A percentile compares a stretch with the other conserved stretches of the same genome.
These are phyloP conservation scores for Cladosporium sp. DNA, from an alignment of 2,329 filamentous ascomycete genomes.

Conservation along the genomic window DNA sequence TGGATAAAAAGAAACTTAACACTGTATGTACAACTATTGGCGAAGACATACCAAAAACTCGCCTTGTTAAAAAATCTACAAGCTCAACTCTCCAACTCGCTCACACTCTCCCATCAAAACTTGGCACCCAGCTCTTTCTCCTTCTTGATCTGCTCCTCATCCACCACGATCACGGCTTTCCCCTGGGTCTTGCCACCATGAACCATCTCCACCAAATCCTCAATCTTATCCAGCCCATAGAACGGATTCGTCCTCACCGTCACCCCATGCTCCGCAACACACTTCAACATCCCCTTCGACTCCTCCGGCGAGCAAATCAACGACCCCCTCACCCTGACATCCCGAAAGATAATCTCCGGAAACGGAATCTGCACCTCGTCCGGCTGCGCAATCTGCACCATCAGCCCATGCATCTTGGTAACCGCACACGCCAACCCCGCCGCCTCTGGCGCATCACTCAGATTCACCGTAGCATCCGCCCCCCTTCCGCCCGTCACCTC, in stretches of 20 bases:
- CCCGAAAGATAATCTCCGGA: slow-evolving; percentile 50
- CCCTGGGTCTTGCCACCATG: slow-evolving; percentile 52
- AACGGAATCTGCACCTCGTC: slow-evolving; percentile 38
- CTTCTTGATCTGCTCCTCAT: slow-evolving; percentile 45
- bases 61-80: neutral
- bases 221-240: slow-evolving; percentile 49
- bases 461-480: slow-evolving; percentile 50
- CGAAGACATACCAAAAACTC: neutral
- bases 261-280: slow-evolving; percentile 38
- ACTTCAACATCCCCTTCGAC: slow-evolving; percentile 31
- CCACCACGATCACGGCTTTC: slow-evolving; percentile 53
- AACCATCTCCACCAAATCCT: slow-evolving; percentile 47
- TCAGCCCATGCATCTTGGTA: slow-evolving; percentile 56
- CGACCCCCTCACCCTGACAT: slow-evolving; percentile 47
- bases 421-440: slow-evolving; percentile 51
- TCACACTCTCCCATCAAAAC: slow-evolving; percentile 21
- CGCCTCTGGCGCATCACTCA: slow-evolving; percentile 50
- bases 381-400: slow-evolving; percentile 57
- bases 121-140: slow-evolving; percentile 37
- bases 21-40: slow-evolving; percentile 3
- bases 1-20: neutral
- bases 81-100: no score
- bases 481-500: slow-evolving; percentile 47
- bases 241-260: slow-evolving; percentile 50
- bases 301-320: slow-evolving; percentile 33